A percentile compares a stretch with the other conserved stretches of the same genome.
Evolutionary conservation across 257 asterid species (phyloP).

Genomic region (Verbena officinalis): DNA sequence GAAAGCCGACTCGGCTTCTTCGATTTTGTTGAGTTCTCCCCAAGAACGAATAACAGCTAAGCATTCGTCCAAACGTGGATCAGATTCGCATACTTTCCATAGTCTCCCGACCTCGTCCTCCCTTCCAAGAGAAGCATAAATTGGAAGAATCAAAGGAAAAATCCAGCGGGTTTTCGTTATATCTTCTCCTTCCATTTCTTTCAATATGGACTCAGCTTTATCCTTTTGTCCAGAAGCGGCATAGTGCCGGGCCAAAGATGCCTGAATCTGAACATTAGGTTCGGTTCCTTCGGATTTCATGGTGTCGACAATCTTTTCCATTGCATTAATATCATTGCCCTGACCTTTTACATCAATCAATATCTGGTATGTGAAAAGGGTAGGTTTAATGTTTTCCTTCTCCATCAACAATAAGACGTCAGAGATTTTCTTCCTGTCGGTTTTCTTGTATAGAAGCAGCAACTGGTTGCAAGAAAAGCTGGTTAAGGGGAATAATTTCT

Average conservation of each 20-base stretch:
- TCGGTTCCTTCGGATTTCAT: conserved; percentile 69
- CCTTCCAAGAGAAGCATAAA: conserved; percentile 68
- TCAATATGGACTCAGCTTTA: conserved; percentile 68
- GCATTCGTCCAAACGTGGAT: conserved; percentile 51
- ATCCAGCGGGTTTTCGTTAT: conserved; percentile 46
- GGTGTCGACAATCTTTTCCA: conserved; percentile 69
- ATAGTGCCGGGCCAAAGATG: conserved; percentile 50
- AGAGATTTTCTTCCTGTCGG: conserved; percentile 61
- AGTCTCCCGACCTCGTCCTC: conserved; percentile 60
- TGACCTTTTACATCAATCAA: conserved; percentile 65
- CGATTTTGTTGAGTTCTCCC: conserved; percentile 63
- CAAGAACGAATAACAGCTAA: conserved; percentile 67
- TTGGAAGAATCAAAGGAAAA: conserved; percentile 49
- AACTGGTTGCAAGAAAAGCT: conserved; percentile 70
- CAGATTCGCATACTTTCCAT: conserved; percentile 61
- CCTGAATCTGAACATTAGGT: conserved; percentile 40
- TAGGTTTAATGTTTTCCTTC: conserved; percentile 56
- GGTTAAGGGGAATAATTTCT: conserved; percentile 53
- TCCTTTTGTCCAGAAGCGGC: conserved; percentile 46
- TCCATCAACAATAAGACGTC: conserved; percentile 68
- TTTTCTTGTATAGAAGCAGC: conserved; percentile 66
- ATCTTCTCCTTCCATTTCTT: conserved; percentile 66
- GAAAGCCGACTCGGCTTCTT: conserved; percentile 73
- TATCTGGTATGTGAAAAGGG: conserved; percentile 65
- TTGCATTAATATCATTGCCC: conserved; percentile 63